Evolutionary conservation across 164 flowering plant genomes (phyloP).

Genomic region (Chimonanthus salicifolius): DNA sequence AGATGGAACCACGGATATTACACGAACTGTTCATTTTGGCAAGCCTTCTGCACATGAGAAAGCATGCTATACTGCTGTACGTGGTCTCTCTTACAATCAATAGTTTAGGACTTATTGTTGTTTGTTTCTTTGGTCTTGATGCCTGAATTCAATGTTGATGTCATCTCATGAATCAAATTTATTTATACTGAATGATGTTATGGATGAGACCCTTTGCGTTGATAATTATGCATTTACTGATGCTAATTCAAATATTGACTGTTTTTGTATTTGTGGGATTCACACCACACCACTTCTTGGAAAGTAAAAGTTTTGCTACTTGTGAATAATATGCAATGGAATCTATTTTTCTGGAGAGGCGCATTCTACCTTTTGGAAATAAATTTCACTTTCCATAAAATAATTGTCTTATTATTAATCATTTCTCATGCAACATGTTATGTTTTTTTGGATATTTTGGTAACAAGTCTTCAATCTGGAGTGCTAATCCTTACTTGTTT

Average conservation of each 20-base stretch:
- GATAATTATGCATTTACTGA: neutral
- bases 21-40: slow-evolving; percentile 97
- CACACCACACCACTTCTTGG: too few species aligned
- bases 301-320: too few species aligned
- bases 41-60: slow-evolving; percentile 90
- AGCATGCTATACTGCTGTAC: slow-evolving; percentile 88
- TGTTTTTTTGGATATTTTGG: neutral
- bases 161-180: neutral
- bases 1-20: slow-evolving; percentile 98
- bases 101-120: neutral
- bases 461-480: neutral
- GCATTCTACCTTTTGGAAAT: too few species aligned
- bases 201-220: too few species aligned
- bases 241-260: neutral
- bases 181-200: too few species aligned
- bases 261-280: too few species aligned
- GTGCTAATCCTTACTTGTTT: neutral
- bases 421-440: too few species aligned
- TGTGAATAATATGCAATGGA: too few species aligned
- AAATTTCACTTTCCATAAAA: too few species aligned
- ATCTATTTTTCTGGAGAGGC: too few species aligned
- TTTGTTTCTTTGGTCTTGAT: neutral
- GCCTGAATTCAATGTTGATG: neutral
- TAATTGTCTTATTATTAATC: too few species aligned
- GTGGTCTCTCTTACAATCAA: slow-evolving; percentile 18